Evolutionary conservation across 2,329 filamentous ascomycete genomes (phyloP).

Genomic region (Fusarium sp.): DNA sequence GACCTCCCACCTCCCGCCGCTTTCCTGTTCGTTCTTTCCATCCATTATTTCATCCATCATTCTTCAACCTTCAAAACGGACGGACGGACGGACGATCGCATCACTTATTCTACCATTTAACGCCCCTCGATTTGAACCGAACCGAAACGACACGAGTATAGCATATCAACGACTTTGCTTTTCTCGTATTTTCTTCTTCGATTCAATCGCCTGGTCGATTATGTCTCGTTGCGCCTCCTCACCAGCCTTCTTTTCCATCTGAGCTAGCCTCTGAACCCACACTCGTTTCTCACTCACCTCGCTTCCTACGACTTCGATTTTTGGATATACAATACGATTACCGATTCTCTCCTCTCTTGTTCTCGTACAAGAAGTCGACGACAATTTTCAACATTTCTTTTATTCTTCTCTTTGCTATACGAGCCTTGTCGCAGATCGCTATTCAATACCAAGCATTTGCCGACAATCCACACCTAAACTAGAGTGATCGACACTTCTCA

Average conservation of each 20-base stretch:
- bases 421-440: slow-evolving; percentile 21
- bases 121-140: slow-evolving; percentile 27
- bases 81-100: slow-evolving; percentile 37
- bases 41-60: slow-evolving; percentile 44
- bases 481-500: slow-evolving; percentile 41
- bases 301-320: slow-evolving; percentile 21
- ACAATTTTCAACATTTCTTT: slow-evolving; percentile 1
- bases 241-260: slow-evolving; percentile 46
- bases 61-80: slow-evolving; percentile 20
- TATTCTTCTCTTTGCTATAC: slow-evolving; percentile 9
- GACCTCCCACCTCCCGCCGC: slow-evolving; percentile 39
- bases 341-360: neutral
- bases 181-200: slow-evolving; percentile 32
- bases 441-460: slow-evolving; percentile 23
- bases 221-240: slow-evolving; percentile 51
- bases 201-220: slow-evolving; percentile 48
- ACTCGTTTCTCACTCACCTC: slow-evolving; percentile 52
- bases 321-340: slow-evolving; percentile 3
- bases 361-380: slow-evolving; percentile 5
- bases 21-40: slow-evolving; percentile 25
- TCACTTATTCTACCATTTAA: slow-evolving; percentile 17
- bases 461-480: slow-evolving; percentile 23
- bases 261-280: slow-evolving; percentile 62
- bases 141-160: slow-evolving; percentile 19
- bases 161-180: slow-evolving; percentile 29